A percentile compares a stretch with the other conserved stretches of the same genome.
Conservation (phyloP, 2,329 filamentous ascomycete species). For the Monascus ruber region DNA sequence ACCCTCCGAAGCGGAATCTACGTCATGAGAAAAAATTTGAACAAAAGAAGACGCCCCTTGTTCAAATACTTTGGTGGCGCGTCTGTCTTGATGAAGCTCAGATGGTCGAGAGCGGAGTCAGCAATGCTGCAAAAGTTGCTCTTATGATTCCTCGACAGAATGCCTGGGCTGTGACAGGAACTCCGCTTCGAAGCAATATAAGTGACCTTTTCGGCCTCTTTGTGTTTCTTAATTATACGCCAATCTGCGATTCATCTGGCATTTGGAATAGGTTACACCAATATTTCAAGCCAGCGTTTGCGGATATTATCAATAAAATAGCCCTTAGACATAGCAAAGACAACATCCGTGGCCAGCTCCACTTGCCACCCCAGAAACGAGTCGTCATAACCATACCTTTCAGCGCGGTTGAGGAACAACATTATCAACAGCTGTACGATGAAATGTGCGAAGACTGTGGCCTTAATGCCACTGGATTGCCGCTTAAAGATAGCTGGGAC, state of each 20-base stretch:
- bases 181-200: conserved; percentile 71
- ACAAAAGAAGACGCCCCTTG: conserved; percentile 60
- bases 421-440: conserved; percentile 66
- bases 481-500: conserved; percentile 52
- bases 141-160: conserved; percentile 70
- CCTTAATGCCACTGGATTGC: conserved; percentile 53
- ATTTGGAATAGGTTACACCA: conserved; percentile 59
- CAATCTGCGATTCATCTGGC: conserved; percentile 53
- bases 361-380: conserved; percentile 70
- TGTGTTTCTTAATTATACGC: conserved; percentile 67
- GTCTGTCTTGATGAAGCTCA: conserved; percentile 62
- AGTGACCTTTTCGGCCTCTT: conserved; percentile 70
- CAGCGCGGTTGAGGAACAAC: conserved; percentile 78
- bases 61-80: conserved; percentile 79
- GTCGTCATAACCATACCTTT: conserved; percentile 85
- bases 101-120: conserved; percentile 85
- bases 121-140: conserved; percentile 69
- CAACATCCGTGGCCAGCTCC: conserved; percentile 64
- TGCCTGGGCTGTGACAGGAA: conserved; percentile 87
- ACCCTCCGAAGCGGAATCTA: conserved; percentile 60
- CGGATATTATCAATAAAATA: conserved; percentile 57
- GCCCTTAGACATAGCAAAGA: conserved; percentile 79
- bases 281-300: conserved; percentile 53
- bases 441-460: conserved; percentile 62
- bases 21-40: conserved; percentile 53